A percentile compares a stretch with the other conserved stretches of the same genome.
Evolutionary conservation across 352 stramenopile genomes (phyloP).

Genomic region (Globisporangium paddicum): DNA sequence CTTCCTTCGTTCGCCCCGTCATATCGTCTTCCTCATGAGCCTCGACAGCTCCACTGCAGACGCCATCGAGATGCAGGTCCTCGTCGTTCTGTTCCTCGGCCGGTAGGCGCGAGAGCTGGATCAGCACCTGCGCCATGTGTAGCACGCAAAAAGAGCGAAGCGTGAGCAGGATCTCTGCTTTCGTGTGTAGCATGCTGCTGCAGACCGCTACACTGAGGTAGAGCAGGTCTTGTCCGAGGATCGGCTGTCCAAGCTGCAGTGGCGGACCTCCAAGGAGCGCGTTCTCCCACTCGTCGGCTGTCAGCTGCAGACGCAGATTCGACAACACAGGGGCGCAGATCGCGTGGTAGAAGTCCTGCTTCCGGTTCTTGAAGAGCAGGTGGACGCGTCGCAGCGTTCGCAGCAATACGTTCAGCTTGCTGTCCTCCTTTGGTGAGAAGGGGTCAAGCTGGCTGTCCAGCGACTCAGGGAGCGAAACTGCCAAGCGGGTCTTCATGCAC

Average conservation of each 20-base stretch:
- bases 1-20: constrained; percentile 21
- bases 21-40: constrained; percentile 7
- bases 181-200: constrained; percentile 71
- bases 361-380: constrained; percentile 51
- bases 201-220: constrained; percentile 71
- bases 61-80: constrained; percentile 9
- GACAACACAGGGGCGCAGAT: constrained; percentile 44
- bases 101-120: constrained; percentile 52
- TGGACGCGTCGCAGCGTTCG: constrained; percentile 49
- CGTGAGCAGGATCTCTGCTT: constrained; percentile 74
- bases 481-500: constrained; percentile 54
- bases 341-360: constrained; percentile 42
- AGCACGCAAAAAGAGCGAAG: constrained; percentile 75
- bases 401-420: constrained; percentile 68
- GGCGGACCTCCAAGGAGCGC: constrained; percentile 40
- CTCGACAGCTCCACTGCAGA: constrained; percentile 6
- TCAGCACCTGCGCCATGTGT: constrained; percentile 72
- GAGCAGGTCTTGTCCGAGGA: constrained; percentile 74
- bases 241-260: constrained; percentile 47
- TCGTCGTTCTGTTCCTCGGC: constrained; percentile 59
- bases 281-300: constrained; percentile 43
- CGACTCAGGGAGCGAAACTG: constrained; percentile 60
- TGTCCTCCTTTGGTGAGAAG: constrained; percentile 71
- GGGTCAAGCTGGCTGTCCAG: constrained; percentile 64
- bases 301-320: constrained; percentile 42